A percentile compares a stretch with the other conserved stretches of the same genome.
Evolutionary conservation across 805 yeast species (phyloP).

Genomic region (Saccharomycopsis synnaedendra): DNA sequence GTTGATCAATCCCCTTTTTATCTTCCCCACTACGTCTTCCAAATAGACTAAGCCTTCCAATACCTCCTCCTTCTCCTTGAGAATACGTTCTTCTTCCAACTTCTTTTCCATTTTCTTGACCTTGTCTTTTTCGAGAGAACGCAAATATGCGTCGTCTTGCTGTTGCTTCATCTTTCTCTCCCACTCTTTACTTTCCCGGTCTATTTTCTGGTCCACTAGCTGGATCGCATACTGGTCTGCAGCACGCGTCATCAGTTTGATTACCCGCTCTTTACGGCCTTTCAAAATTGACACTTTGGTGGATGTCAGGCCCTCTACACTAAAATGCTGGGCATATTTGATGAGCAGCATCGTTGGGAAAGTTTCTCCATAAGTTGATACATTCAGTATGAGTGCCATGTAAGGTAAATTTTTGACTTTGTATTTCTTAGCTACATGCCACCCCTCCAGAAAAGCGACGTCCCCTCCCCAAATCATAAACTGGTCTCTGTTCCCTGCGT

Average conservation of each 20-base stretch:
- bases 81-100: constrained; percentile 6
- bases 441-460: constrained; percentile 51
- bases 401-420: constrained; percentile 45
- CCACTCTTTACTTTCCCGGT: constrained; percentile 45
- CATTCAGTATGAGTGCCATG: constrained; percentile 42
- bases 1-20: constrained; percentile 3
- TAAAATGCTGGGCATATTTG: constrained; percentile 20
- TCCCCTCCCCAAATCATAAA: constrained; percentile 55
- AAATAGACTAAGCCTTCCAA: constrained; percentile 13
- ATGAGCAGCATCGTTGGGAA: constrained; percentile 38
- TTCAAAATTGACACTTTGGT: not conserved
- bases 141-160: constrained; percentile 59
- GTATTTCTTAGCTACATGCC: constrained; percentile 49
- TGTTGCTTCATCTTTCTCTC: constrained; percentile 48
- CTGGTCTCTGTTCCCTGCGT: constrained; percentile 25
- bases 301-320: constrained; percentile 19
- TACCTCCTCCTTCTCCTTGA: constrained; percentile 12
- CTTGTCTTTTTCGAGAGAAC: constrained; percentile 46
- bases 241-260: constrained; percentile 27
- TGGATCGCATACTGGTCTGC: constrained; percentile 53
- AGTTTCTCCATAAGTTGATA: constrained; percentile 28
- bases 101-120: constrained; percentile 29
- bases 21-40: constrained; percentile 9
- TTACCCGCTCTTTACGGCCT: constrained; percentile 19
- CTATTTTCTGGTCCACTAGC: constrained; percentile 44